A percentile compares a stretch with the other conserved stretches of the same genome.
These are phyloP conservation scores for Vigna trinervia DNA, from an alignment of 306 rosid species.

Conservation along the genomic window DNA sequence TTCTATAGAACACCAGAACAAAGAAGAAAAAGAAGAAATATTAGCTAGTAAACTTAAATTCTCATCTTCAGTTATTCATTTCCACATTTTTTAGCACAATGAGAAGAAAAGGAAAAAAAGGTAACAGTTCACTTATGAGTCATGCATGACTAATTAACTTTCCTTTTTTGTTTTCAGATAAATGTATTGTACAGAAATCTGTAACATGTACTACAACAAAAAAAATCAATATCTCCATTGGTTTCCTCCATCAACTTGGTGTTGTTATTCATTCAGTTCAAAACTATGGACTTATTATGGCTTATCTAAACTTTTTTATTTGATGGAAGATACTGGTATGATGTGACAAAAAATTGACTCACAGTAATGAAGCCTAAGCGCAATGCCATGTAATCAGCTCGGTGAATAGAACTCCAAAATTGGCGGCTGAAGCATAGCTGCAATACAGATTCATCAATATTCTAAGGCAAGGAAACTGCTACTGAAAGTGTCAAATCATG, in stretches of 20 bases:
- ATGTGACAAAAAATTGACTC: slow-evolving; percentile 41
- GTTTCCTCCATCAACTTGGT: slow-evolving; percentile 7
- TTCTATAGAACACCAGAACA: slow-evolving; percentile 54
- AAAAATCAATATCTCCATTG: slow-evolving; percentile 2
- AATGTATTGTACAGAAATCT: slow-evolving; percentile 10
- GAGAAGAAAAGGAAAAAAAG: slow-evolving; percentile 18
- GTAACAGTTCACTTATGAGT: neutral
- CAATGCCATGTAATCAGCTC: slow-evolving; percentile 88
- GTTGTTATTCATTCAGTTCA: slow-evolving; percentile 1
- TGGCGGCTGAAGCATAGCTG: slow-evolving; percentile 97
- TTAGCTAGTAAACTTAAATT: slow-evolving; percentile 45
- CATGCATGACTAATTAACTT: slow-evolving; percentile 3
- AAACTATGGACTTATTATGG: neutral
- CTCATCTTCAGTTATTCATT: slow-evolving; percentile 25
- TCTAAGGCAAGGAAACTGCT: slow-evolving; percentile 15
- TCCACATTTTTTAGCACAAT: slow-evolving; percentile 28
- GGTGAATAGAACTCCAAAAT: slow-evolving; percentile 89
- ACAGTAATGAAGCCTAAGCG: slow-evolving; percentile 90
- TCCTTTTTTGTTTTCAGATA: slow-evolving; percentile 24
- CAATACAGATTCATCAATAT: slow-evolving; percentile 43
- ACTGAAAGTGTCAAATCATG: neutral
- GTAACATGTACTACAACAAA: neutral
- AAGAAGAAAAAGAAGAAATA: slow-evolving; percentile 36
- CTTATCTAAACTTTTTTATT: slow-evolving; percentile 2
- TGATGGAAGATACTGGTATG: slow-evolving; percentile 19